phyloP scores from a whole-genome alignment of 306 rosid genomes.

The Trifolium repens region DNA sequence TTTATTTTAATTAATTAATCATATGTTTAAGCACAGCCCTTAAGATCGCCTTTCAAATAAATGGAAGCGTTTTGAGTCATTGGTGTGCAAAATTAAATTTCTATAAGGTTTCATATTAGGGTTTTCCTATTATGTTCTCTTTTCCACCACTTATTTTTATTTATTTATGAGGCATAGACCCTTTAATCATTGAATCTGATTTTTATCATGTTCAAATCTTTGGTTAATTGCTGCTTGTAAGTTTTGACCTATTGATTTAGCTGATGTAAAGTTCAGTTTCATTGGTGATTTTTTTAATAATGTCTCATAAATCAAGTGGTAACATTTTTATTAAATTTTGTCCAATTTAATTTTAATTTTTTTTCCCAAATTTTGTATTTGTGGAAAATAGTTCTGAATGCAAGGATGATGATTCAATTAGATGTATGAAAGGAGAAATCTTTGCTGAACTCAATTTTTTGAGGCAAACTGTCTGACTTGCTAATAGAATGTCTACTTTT shows the following conservation, averaged over 20 bases:
- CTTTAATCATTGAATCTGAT: conserved; percentile 40
- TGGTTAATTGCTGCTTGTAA: conserved; percentile 31
- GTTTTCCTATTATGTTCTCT: conserved; percentile 68
- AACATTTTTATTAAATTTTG: conserved; percentile 38
- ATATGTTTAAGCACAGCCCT: conserved; percentile 67
- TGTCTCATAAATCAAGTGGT: conserved; percentile 57
- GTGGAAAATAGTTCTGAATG: neutral
- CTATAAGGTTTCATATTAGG: conserved; percentile 57
- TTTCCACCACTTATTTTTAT: conserved; percentile 43
- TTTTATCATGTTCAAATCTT: conserved; percentile 23
- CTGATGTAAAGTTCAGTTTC: conserved; percentile 43
- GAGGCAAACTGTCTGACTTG: conserved; percentile 28
- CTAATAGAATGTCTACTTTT: neutral
- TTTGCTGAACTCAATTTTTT: conserved; percentile 36
- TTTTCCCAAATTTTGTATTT: neutral
- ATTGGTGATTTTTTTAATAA: conserved; percentile 37
- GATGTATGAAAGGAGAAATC: conserved; percentile 61
- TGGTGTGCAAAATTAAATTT: conserved; percentile 61
- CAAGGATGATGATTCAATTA: conserved; percentile 77
- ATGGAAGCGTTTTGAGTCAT: conserved; percentile 95
- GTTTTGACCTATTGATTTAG: conserved; percentile 41
- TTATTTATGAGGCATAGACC: conserved; percentile 45
- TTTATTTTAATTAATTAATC: neutral
- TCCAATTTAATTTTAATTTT: neutral
- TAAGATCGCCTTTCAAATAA: conserved; percentile 85